Evolutionary conservation across 495 filamentous ascomycete species (phyloP).

Genomic region (Trichoderma parareesei): DNA sequence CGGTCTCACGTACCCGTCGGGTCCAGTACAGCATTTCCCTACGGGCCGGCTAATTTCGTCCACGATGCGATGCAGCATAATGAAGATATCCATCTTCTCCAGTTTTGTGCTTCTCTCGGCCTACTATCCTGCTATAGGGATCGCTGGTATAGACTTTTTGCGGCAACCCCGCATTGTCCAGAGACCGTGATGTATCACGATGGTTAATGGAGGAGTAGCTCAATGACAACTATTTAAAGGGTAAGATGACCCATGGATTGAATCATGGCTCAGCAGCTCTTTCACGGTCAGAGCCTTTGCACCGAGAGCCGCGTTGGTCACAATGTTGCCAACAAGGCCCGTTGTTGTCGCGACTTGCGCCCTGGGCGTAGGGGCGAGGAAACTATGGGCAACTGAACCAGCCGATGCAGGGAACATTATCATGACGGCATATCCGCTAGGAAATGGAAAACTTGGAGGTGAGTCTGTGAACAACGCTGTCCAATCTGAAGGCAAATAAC

Average conservation of each 20-base stretch:
- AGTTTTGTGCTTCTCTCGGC: not conserved
- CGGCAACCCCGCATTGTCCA: not conserved
- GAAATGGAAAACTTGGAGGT: conserved; percentile 32
- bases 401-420: conserved; percentile 15
- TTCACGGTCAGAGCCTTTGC: not conserved
- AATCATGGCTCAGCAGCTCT: not conserved
- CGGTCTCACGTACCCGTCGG: not conserved
- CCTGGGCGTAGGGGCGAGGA: not conserved
- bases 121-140: not conserved
- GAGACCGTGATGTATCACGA: not conserved
- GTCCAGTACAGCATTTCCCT: not conserved
- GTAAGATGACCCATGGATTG: not conserved
- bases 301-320: not conserved
- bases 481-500: not conserved
- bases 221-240: not conserved
- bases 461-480: not conserved
- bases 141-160: not conserved
- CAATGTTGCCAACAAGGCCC: not conserved
- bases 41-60: not conserved
- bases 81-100: not conserved
- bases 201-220: not conserved
- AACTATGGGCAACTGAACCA: not conserved
- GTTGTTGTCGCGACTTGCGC: not conserved
- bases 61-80: not conserved
- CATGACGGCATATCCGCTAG: conserved; percentile 27